Percentiles rank a stretch among this genome's conserved stretches.
phyloP scores from a whole-genome alignment of 768 basidiomycete genomes.

The Wakefieldia striispora region DNA sequence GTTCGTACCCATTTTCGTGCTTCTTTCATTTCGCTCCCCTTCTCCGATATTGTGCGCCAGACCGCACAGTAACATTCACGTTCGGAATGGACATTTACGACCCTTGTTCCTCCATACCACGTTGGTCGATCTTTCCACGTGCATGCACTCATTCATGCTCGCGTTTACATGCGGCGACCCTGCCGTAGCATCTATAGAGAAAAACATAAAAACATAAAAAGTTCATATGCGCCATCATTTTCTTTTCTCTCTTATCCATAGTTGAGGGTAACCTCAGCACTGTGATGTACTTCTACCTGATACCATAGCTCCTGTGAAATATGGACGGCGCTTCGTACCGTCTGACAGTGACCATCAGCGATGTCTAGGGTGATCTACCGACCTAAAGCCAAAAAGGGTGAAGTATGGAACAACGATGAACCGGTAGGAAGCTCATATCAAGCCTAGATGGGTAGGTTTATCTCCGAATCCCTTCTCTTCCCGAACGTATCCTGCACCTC shows the following conservation, averaged over 20 bases:
- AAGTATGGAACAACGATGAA: too few species aligned
- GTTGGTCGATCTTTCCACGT: conserved; percentile 1
- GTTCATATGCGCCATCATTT: background rate
- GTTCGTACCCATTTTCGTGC: background rate
- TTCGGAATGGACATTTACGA: conserved; percentile 15
- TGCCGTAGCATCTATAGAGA: background rate
- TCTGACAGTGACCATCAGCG: too few species aligned
- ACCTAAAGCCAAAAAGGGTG: too few species aligned
- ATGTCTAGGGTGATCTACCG: too few species aligned
- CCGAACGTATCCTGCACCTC: background rate
- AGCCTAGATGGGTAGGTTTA: too few species aligned
- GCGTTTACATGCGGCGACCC: conserved; percentile 1
- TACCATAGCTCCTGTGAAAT: too few species aligned
- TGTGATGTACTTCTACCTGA: too few species aligned
- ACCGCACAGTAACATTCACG: conserved; percentile 10
- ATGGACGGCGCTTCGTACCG: too few species aligned
- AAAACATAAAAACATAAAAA: background rate
- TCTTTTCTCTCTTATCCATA: too few species aligned
- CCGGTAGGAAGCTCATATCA: too few species aligned
- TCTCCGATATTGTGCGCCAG: conserved; percentile 6
- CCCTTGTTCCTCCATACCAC: background rate
- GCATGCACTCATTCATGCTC: background rate
- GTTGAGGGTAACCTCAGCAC: too few species aligned
- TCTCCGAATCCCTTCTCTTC: too few species aligned
- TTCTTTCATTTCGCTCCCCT: background rate